Percentiles rank a stretch among this genome's conserved stretches.
phyloP scores from a whole-genome alignment of 2,329 filamentous ascomycete genomes.

The Cordyceps cateniannulata region DNA sequence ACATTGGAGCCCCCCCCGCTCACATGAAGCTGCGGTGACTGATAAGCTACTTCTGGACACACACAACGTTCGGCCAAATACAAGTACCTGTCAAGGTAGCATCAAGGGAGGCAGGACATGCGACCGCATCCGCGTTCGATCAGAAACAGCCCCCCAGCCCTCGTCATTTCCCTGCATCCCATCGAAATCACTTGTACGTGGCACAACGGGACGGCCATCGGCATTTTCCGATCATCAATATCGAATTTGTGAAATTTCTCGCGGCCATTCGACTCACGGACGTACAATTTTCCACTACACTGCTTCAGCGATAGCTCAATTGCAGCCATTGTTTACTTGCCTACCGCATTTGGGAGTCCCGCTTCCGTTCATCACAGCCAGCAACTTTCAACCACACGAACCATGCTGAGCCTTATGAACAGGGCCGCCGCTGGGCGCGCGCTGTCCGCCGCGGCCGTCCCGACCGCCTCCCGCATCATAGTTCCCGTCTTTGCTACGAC shows the following conservation, averaged over 20 bases:
- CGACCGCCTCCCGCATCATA: constrained; percentile 19
- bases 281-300: not conserved
- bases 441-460: constrained; percentile 15
- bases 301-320: not conserved
- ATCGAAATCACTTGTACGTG: not conserved
- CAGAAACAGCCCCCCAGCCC: constrained; percentile 9
- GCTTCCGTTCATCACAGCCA: not conserved
- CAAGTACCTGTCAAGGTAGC: not conserved
- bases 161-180: constrained; percentile 11
- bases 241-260: not conserved
- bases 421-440: constrained; percentile 32
- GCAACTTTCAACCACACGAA: not conserved
- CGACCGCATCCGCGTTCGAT: constrained; percentile 12
- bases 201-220: not conserved
- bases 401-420: constrained; percentile 37
- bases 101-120: constrained; percentile 4
- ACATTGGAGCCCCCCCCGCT: not conserved
- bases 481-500: constrained; percentile 18
- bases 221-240: not conserved
- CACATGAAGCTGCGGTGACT: not conserved
- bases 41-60: not conserved
- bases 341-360: not conserved
- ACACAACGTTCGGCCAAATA: not conserved
- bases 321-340: constrained; percentile 3
- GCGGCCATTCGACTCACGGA: not conserved